Evolutionary conservation across 805 yeast species (phyloP).

Genomic region (Debaryomyces maramus): DNA sequence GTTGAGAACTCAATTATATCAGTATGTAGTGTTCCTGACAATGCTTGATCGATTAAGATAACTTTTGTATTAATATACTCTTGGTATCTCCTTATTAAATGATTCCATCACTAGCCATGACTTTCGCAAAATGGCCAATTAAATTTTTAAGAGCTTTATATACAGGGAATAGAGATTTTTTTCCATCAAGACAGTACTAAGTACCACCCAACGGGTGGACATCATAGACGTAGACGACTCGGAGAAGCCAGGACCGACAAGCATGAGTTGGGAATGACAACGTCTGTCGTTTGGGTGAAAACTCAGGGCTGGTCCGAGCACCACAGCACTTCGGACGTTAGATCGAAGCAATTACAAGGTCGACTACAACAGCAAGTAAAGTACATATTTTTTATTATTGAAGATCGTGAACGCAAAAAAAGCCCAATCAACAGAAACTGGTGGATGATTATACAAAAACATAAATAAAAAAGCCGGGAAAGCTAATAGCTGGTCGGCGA

Average conservation of each 20-base stretch:
- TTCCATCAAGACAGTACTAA: not conserved
- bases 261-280: too few species aligned
- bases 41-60: not conserved
- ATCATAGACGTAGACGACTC: too few species aligned
- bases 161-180: constrained; percentile 5
- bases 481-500: too few species aligned
- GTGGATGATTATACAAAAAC: not conserved
- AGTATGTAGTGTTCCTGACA: not conserved
- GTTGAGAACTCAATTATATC: not conserved
- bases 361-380: constrained; percentile 1
- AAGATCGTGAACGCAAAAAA: constrained; percentile 5
- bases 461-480: too few species aligned
- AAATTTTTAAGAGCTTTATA: constrained; percentile 5
- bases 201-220: not conserved
- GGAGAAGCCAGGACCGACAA: too few species aligned
- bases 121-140: constrained; percentile 8
- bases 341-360: too few species aligned
- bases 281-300: too few species aligned
- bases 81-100: constrained; percentile 5
- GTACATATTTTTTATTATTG: constrained; percentile 2
- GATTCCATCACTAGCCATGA: constrained; percentile 2
- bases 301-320: too few species aligned
- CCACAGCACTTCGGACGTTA: too few species aligned
- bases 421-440: constrained; percentile 2
- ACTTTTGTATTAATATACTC: not conserved